These are phyloP conservation scores for Aphanomyces astaci DNA, from an alignment of 352 stramenopile genomes.

Conservation along the genomic window DNA sequence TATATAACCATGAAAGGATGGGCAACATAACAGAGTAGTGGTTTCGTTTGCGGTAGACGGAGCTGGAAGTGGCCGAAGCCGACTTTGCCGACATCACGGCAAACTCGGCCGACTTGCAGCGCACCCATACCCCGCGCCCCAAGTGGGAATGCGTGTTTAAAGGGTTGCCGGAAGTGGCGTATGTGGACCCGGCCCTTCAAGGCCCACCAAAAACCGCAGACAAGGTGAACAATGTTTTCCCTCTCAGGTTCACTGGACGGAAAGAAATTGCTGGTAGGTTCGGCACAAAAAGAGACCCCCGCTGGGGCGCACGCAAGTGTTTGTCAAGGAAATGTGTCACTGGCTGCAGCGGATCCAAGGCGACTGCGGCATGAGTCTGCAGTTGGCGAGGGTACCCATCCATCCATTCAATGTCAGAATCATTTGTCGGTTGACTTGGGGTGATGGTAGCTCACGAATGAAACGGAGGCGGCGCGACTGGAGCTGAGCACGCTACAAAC, in stretches of 20 bases:
- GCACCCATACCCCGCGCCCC: slow-evolving; percentile 61
- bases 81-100: slow-evolving; percentile 8
- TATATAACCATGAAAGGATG: no score
- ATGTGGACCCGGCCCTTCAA: slow-evolving; percentile 11
- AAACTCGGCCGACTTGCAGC: slow-evolving; percentile 24
- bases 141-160: slow-evolving; percentile 53
- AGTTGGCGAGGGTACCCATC: slow-evolving; percentile 51
- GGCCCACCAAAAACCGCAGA: not conserved
- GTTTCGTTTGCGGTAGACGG: not conserved
- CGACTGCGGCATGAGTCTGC: slow-evolving; percentile 65
- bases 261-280: not conserved
- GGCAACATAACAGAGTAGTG: not conserved
- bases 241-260: not conserved
- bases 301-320: slow-evolving; percentile 30
- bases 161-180: slow-evolving; percentile 49
- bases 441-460: slow-evolving; percentile 54
- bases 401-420: not conserved
- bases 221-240: not conserved
- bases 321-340: slow-evolving; percentile 66
- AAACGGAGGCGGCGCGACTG: slow-evolving; percentile 65
- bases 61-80: not conserved
- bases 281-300: not conserved
- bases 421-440: not conserved
- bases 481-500: slow-evolving; percentile 66
- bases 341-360: slow-evolving; percentile 77